Conservation (phyloP, 139 green algal genomes). For the Parachlorella kessleri region DNA sequence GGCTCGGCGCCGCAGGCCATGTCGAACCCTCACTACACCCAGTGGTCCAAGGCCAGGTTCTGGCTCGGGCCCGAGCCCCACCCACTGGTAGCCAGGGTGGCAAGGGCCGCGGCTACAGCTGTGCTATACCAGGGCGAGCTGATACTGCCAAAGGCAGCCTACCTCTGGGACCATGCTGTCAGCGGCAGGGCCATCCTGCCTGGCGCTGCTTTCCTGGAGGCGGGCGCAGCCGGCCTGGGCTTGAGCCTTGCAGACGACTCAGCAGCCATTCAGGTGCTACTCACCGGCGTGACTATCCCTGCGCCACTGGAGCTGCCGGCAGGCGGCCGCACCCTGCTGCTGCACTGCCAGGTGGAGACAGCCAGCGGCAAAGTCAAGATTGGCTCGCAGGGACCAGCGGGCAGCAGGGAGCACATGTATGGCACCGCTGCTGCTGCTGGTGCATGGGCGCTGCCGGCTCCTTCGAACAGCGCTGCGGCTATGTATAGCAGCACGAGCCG, state of each 20-base stretch:
- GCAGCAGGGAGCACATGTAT: conserved; percentile 23
- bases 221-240: conserved; percentile 40
- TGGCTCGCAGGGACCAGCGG: conserved; percentile 3
- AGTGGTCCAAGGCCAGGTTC: conserved; percentile 14
- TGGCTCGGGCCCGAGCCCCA: conserved; percentile 24
- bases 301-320: conserved; percentile 19
- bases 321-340: conserved; percentile 1
- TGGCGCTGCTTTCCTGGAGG: conserved; percentile 67
- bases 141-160: conserved; percentile 34
- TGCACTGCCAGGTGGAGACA: conserved; percentile 25
- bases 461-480: no score
- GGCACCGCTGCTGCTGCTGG: neutral
- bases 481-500: no score
- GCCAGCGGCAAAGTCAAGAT: neutral
- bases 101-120: neutral
- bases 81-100: neutral
- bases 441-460: no score
- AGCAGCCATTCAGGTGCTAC: no score
- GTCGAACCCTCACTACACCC: neutral
- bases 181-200: conserved; percentile 29
- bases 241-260: neutral
- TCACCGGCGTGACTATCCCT: conserved; percentile 18
- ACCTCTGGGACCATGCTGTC: conserved; percentile 70
- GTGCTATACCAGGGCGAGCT: conserved; percentile 43
- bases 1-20: neutral